Base-by-base conservation (phyloP, 805 yeast genomes). In the Saccharomycopsis sp. region DNA sequence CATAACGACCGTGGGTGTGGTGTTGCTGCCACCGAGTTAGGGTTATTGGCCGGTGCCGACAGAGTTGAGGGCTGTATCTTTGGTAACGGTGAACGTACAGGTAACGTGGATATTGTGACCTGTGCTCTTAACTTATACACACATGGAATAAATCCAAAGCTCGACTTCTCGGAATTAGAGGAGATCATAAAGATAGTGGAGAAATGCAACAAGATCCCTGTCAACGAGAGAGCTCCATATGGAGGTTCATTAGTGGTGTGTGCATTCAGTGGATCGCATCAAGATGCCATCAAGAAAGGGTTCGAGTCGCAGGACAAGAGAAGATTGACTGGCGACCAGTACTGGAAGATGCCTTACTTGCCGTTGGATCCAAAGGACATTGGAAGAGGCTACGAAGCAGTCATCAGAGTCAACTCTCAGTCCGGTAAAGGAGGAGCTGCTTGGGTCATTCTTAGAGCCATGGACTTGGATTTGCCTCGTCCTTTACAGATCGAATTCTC, bases 341-440 rank as follows among this genome's bases (percentile, higher is more conserved):
- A 73, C 61, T 86, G 93, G 93, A 75, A 76, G 66, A 78, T 86
- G 64, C 93, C 93, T 58, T 86, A 86, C 76, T 76, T 86, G 68
- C 91, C 93, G 61, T 78, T 86, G 70, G 93, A 86, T 75, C 93
- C 93, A 66, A 78, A 84, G 72, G 93, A 86, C 70, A 83, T 86
- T 65, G 93, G 93, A 58, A 79, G 90, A 76, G 85, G 79, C 65
- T 86, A 86, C 70, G 93, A 86, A 74, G 92, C 91, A 57, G 88
- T 86, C 59, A 86, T 86, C 68, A 79, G 93, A 76, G 92, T 86
- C 67, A 86, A 86, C 74, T 86, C 93, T 22, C 93, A 86, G 74
- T 84, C 89, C n/a, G 93, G 93, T 71, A 86, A 86, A 72, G 93
- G 93, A 69, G 93, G 93, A 72, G 89, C 92, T 52, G 89, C 92